These are phyloP conservation scores for Gastrodia elata DNA, from an alignment of 106 monocot species.

Conservation along the genomic window DNA sequence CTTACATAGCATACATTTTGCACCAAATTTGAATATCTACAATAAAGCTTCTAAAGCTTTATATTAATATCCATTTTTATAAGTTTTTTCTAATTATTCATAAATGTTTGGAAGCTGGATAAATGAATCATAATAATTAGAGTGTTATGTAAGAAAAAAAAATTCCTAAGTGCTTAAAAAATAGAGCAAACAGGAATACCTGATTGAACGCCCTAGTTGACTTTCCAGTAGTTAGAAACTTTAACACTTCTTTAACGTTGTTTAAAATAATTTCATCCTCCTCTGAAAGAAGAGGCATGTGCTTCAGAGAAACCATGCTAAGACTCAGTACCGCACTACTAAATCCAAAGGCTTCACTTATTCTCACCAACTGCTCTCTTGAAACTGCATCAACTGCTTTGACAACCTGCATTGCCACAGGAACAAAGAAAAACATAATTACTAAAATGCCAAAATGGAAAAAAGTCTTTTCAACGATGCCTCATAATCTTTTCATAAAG, in stretches of 20 bases:
- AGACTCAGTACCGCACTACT: slow-evolving; percentile 50
- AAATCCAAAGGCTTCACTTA: slow-evolving; percentile 55
- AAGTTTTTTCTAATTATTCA: too few species aligned
- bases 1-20: too few species aligned
- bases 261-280: slow-evolving; percentile 81
- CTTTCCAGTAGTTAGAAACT: slow-evolving; percentile 65
- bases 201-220: slow-evolving; percentile 32
- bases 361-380: slow-evolving; percentile 74
- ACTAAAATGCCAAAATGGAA: not conserved
- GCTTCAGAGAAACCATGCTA: slow-evolving; percentile 73
- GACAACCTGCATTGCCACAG: slow-evolving; percentile 52
- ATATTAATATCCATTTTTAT: too few species aligned
- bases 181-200: slow-evolving; percentile 18
- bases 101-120: too few species aligned
- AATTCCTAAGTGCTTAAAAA: too few species aligned
- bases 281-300: slow-evolving; percentile 63
- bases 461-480: not conserved
- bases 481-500: not conserved
- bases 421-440: not conserved
- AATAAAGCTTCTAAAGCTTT: too few species aligned
- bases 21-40: too few species aligned
- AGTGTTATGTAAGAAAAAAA: too few species aligned
- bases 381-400: slow-evolving; percentile 97
- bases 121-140: too few species aligned
- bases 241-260: slow-evolving; percentile 86